Evolutionary conservation across 306 rosid species (phyloP), one percentile per base, ranked within the genome.

Genomic region (Lathyrus sativus): DNA sequence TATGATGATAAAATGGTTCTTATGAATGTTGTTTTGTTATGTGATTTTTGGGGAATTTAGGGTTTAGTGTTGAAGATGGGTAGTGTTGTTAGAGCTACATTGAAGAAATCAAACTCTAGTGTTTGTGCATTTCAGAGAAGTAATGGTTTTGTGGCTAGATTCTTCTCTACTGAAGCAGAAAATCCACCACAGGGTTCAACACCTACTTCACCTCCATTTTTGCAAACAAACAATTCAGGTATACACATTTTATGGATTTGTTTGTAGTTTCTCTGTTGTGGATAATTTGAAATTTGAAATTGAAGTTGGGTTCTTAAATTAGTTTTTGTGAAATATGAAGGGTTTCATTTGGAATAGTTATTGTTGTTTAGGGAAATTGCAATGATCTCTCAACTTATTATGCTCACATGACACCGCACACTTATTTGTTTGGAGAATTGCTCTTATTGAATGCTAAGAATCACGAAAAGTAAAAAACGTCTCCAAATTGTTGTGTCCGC

Each of bases 161-260:
- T 55, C 42, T 85, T 88, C 80, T 88, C 96, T 13, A 80, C 97
- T 50, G 91, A 82, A 53, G 73, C 86, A 2, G 70, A 74, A 54
- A 81, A 78, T 35, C 85, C 85, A 2, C 79, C 74, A 6, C 78
- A 38, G 60, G 77, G 69, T 59, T 41, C 91, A 38, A 41, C 62
- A 29, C 73, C 78, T 15, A 17, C 73, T 29, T 68, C 81, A 17
- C 49, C 68, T 31, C 44, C 65, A 0, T 83, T 86, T 64, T 56
- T 81, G 4, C 62, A 46, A 60, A 57, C 74, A 49, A 15, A 75
- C 6, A 13, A n/a, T 41, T 11, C 81, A 33, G 88, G 98, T 90
- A 43, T 46, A 58, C 13, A 4, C 11, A 0, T 31, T 51, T 26
- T 37, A 11, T 49, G 64, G 11, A 15, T 18, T 28, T 63, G 18